Evolutionary conservation across 495 filamentous ascomycete species (phyloP), one percentile per base, ranked within the genome.

Genomic region (Talaromyces adpressus): DNA sequence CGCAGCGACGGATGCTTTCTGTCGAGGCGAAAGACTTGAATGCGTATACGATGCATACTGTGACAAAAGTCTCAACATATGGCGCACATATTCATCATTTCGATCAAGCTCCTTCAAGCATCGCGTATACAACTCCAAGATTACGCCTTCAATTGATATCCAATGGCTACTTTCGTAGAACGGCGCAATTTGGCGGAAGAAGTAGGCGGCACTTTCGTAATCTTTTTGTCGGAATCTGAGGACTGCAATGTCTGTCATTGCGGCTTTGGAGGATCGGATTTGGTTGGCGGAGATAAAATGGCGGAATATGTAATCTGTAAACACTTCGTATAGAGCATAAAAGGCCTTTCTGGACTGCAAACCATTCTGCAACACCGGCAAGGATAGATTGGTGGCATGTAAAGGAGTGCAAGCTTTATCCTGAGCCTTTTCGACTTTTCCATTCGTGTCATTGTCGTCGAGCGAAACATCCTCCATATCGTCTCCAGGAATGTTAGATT

Each of bases 161-260:
- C 94, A 98, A 16, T 87, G 82, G 65, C 84, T 86, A 57, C 88
- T 88, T 0, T 87, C 89, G 69, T 94, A 97, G 67, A 91, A 89
- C 2, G 91, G 88, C 7, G 89, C 88, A 62, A 93, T 84, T n/a
- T 86, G 82, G 68, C 87, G 85, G 71, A 98, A 92, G 68, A 91
- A 93, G 3, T 81, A 85, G 2, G 91, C 88, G 12, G 93, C 93
- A 12, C 85, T 81, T 11, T 71, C 80, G 71, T 87, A 93, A 65
- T 97, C 90, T 51, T 63, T 69, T 61, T 78, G 85, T 64, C 79
- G 84, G 77, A 88, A 95, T 74, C 91, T 90, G 59, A 96, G 76
- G 11, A 91, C 81, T 6, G 94, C 94, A 27, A 98, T 83, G 71
- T 98, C 94, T 16, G 91, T 89, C 73, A 93, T 85, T 52, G 87